A percentile compares a stretch with the other conserved stretches of the same genome.
phyloP scores from a whole-genome alignment of 495 filamentous ascomycete genomes.

The Copromyces sp. region DNA sequence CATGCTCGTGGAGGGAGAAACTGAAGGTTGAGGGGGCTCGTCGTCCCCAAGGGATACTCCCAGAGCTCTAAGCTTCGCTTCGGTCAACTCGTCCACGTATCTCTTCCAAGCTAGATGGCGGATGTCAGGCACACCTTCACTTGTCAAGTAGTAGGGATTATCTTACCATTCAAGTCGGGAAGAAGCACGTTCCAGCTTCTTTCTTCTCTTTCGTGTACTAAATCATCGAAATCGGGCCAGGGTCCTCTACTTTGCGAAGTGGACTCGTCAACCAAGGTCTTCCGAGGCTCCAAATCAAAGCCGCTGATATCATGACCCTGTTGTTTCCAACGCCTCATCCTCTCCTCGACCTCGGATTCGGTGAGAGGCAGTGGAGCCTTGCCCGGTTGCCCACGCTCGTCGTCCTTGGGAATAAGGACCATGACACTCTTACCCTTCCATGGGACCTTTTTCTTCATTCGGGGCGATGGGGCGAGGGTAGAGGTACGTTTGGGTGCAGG shows the following conservation, averaged over 20 bases:
- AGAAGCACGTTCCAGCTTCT: conserved; percentile 54
- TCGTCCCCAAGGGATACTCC: conserved; percentile 73
- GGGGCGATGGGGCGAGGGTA: conserved; percentile 24
- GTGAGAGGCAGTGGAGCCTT: conserved; percentile 50
- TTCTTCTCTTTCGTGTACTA: conserved; percentile 41
- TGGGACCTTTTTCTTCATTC: conserved; percentile 43
- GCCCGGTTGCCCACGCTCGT: conserved; percentile 52
- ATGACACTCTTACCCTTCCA: conserved; percentile 70
- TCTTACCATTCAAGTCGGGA: conserved; percentile 54
- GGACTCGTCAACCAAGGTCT: not conserved
- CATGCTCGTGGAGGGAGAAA: conserved; percentile 41
- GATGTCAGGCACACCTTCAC: conserved; percentile 11
- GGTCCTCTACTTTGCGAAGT: conserved; percentile 54
- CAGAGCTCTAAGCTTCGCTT: conserved; percentile 83
- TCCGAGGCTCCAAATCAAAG: conserved; percentile 49
- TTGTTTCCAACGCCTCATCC: conserved; percentile 59
- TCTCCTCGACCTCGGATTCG: conserved; percentile 49
- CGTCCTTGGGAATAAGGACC: conserved; percentile 59
- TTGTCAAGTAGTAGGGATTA: not conserved
- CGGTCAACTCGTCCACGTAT: conserved; percentile 70
- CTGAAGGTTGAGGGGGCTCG: conserved; percentile 47
- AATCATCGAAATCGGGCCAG: conserved; percentile 59
- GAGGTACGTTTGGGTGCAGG: conserved; percentile 16
- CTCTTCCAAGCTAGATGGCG: conserved; percentile 59
- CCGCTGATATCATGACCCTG: conserved; percentile 66